Conservation (phyloP, 352 stramenopile genomes). For the Phytophthora megakarya region DNA sequence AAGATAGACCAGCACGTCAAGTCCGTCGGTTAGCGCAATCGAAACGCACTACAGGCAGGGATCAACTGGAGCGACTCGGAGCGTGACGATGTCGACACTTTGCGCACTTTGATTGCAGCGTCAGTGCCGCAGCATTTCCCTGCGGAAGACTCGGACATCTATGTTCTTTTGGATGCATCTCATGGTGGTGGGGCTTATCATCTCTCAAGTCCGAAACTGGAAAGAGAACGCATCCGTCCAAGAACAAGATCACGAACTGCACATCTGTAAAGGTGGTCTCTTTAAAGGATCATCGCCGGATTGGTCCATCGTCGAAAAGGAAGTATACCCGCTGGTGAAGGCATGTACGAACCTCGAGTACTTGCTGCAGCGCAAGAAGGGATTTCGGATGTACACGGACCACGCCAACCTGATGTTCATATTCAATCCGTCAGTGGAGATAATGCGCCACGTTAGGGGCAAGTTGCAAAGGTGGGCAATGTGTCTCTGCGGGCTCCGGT, state of each 20-base stretch:
- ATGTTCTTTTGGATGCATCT: constrained; percentile 16
- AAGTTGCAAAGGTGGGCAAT: constrained; percentile 37
- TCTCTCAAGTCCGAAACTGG: constrained; percentile 24
- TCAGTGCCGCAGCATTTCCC: neutral
- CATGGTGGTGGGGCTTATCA: constrained; percentile 18
- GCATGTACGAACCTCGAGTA: constrained; percentile 18
- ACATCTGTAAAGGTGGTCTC: constrained; percentile 24
- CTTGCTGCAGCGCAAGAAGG: constrained; percentile 8
- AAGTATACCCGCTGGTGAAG: constrained; percentile 10
- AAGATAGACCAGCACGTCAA: constrained; percentile 1
- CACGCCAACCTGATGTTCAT: constrained; percentile 34
- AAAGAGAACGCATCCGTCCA: constrained; percentile 12
- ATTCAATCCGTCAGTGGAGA: constrained; percentile 24
- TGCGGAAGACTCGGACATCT: neutral
- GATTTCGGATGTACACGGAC: constrained; percentile 35
- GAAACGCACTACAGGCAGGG: neutral
- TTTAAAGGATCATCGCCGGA: constrained; percentile 25
- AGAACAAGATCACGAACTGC: constrained; percentile 27
- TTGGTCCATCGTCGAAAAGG: constrained; percentile 35
- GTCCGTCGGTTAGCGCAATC: neutral
- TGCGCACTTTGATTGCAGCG: neutral
- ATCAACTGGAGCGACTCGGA: constrained; percentile 2
- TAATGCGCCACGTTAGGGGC: constrained; percentile 30
- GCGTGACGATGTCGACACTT: neutral
- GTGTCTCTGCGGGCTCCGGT: constrained; percentile 6